Base-by-base conservation (phyloP, 345 rosid species). In the Chamaenerion angustifolium region DNA sequence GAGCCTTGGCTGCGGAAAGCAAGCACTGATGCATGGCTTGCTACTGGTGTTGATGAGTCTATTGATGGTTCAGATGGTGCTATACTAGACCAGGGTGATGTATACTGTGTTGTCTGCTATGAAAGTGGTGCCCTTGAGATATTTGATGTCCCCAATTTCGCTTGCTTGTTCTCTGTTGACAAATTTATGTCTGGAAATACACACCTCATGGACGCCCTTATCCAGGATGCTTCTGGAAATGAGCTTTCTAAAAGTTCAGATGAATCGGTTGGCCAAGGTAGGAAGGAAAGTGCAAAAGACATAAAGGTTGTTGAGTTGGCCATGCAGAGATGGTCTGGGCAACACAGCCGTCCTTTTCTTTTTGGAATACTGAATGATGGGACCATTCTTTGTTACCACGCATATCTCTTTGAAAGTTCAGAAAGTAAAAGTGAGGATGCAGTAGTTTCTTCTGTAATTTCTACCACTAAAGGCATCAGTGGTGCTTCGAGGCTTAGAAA, bases 1-100 rank as follows among this genome's bases (percentile, higher is more conserved):
- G 94, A 84, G 51, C 90, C 95, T 54, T 88, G 96, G 98, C 82
- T 92, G 46, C 73, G 95, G 61, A 92, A 92, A 80, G 76, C 96
- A 52, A 92, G 88, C 68, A 74, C 88, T 27, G 96, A 88, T 70
- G 95, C 98, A 56, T 92, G 98, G 98, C 94, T 92, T 72, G 78
- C 85, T 16, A 80, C 94, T 16, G 96, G 96, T 31, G 49, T 84
- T 66, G 84, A 78, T 63, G 94, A 80, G 74, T 72, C 87, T 61
- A 70, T 80, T 68, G 96, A 87, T 54, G 72, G 94, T 74, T 73
- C 76, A 65, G 95, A 90, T 71, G 88, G 90, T 55, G 93, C 80
- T 48, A 42, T 75, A 23, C 85, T 71, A 45, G 96, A 88, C 56
- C 96, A 82, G 79, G 98, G 90, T 42, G 98, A 92, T 67, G 73